Percentiles rank a stretch among this genome's conserved stretches.
phyloP scores from a whole-genome alignment of 2,329 filamentous ascomycete species.

The Camillea tinctor region DNA sequence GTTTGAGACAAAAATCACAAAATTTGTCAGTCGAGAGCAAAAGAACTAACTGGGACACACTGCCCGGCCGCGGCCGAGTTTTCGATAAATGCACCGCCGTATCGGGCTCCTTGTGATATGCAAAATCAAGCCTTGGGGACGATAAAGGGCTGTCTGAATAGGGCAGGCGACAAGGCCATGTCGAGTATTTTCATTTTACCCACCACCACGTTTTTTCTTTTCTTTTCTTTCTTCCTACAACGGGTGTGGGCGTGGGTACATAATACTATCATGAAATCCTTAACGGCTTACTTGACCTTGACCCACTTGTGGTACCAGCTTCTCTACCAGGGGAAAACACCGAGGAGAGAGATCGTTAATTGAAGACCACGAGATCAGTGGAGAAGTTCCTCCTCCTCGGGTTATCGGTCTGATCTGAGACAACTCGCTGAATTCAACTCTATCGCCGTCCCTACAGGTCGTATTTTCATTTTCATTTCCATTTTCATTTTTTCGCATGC shows the following conservation, averaged over 20 bases:
- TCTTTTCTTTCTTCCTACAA: conserved; percentile 22
- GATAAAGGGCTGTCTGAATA: conserved; percentile 9
- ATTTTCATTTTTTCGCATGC: not conserved
- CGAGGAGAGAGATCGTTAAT: conserved; percentile 6
- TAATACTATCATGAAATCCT: conserved; percentile 8
- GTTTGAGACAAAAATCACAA: not conserved
- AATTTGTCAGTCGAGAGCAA: not conserved
- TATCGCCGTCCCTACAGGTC: conserved; percentile 9
- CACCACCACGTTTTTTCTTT: conserved; percentile 16
- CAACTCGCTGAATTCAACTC: conserved; percentile 16
- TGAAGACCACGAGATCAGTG: conserved; percentile 6
- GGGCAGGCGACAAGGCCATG: conserved; percentile 18
- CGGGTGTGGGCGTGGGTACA: not conserved
- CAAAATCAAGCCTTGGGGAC: not conserved
- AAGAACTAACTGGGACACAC: not conserved
- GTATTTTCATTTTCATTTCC: conserved; percentile 13
- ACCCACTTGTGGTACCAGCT: conserved; percentile 16
- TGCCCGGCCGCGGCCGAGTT: not conserved
- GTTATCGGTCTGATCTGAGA: conserved; percentile 7
- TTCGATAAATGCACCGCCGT: conserved; percentile 9
- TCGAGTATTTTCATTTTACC: conserved; percentile 13
- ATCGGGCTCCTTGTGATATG: conserved; percentile 4
- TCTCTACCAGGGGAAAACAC: conserved; percentile 18
- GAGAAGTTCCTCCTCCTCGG: conserved; percentile 5
- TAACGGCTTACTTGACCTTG: conserved; percentile 6